Percentiles rank a stretch among this genome's conserved stretches.
Conservation (phyloP, 345 rosid species). For the Salix udensis region DNA sequence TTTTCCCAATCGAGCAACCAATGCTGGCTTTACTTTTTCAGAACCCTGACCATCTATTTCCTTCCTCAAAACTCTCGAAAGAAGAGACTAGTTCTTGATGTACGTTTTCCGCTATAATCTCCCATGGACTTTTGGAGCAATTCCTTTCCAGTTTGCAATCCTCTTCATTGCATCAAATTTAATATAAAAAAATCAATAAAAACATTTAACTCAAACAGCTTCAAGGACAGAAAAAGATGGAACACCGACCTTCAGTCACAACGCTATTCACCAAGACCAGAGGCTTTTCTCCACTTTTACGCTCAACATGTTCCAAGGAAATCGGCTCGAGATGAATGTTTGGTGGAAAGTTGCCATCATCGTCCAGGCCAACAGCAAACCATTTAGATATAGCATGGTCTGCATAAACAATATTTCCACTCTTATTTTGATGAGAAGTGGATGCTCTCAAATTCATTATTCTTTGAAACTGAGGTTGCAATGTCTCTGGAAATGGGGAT, state of each 20-base stretch:
- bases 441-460: slow-evolving; percentile 20
- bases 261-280: slow-evolving; percentile 32
- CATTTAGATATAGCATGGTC: slow-evolving; percentile 34
- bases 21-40: slow-evolving; percentile 30
- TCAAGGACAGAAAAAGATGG: not conserved
- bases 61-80: slow-evolving; percentile 31
- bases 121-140: slow-evolving; percentile 31
- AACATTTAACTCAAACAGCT: too few species aligned
- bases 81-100: slow-evolving; percentile 42
- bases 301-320: slow-evolving; percentile 21
- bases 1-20: slow-evolving; percentile 64
- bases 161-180: slow-evolving; percentile 6
- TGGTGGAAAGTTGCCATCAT: slow-evolving; percentile 32
- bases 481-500: not conserved
- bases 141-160: slow-evolving; percentile 17
- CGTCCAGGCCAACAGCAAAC: slow-evolving; percentile 47
- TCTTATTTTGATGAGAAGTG: slow-evolving; percentile 7
- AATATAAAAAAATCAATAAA: not conserved
- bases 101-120: slow-evolving; percentile 41
- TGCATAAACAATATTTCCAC: slow-evolving; percentile 36
- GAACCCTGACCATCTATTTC: slow-evolving; percentile 13
- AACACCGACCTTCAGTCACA: slow-evolving; percentile 26
- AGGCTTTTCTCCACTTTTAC: slow-evolving; percentile 31
- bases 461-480: not conserved
- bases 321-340: slow-evolving; percentile 32